These are phyloP conservation scores for Geotrichum australiense DNA, from an alignment of 1,139 yeast genomes.

Conservation along the genomic window DNA sequence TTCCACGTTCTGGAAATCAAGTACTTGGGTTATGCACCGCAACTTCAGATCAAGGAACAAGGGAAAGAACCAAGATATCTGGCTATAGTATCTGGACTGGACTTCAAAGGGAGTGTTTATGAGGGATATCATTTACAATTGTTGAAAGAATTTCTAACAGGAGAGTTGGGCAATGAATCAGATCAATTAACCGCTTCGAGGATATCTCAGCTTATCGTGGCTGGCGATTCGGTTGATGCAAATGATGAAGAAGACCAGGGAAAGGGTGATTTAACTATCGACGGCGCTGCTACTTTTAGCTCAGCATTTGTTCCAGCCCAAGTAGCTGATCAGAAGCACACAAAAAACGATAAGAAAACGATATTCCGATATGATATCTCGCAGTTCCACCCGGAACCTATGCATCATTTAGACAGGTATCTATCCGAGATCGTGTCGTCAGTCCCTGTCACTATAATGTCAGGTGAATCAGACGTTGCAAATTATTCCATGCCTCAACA, in stretches of 20 bases:
- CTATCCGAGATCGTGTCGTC: slow-evolving; percentile 52
- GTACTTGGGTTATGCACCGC: slow-evolving; percentile 61
- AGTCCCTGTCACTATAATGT: slow-evolving; percentile 69
- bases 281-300: slow-evolving; percentile 7
- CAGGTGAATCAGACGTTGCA: slow-evolving; percentile 80
- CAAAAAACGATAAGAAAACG: slow-evolving; percentile 13
- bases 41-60: slow-evolving; percentile 34
- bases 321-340: slow-evolving; percentile 8
- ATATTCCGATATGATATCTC: slow-evolving; percentile 24
- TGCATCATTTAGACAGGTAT: slow-evolving; percentile 47
- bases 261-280: slow-evolving; percentile 24
- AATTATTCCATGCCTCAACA: slow-evolving; percentile 85
- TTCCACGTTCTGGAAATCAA: slow-evolving; percentile 78
- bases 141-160: slow-evolving; percentile 64
- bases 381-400: slow-evolving; percentile 27
- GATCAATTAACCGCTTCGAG: slow-evolving; percentile 30
- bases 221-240: slow-evolving; percentile 65
- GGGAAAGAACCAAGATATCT: slow-evolving; percentile 32
- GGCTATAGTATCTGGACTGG: slow-evolving; percentile 71
- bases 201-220: slow-evolving; percentile 55
- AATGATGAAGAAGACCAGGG: slow-evolving; percentile 24
- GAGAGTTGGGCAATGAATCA: slow-evolving; percentile 48
- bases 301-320: slow-evolving; percentile 13
- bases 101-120: slow-evolving; percentile 42
- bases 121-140: slow-evolving; percentile 48